Evolutionary conservation across 225 moss, liverwort and hornwort species (phyloP).

Genomic region (Physcomitrium patens): DNA sequence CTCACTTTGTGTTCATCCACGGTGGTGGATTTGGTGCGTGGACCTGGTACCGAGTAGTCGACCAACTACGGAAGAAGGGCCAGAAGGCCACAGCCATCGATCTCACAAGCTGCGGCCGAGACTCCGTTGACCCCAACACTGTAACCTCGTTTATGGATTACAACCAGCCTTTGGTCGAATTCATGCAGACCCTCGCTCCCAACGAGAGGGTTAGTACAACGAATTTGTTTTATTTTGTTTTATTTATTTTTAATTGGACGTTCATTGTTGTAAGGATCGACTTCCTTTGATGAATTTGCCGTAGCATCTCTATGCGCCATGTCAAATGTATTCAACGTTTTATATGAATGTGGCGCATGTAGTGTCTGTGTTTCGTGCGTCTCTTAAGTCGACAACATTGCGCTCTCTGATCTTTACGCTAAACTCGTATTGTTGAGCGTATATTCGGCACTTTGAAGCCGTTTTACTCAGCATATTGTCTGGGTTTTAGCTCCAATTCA

Average conservation of each 20-base stretch:
- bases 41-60: slow-evolving; percentile 28
- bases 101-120: slow-evolving; percentile 22
- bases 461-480: background rate
- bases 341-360: too few species aligned
- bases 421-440: too few species aligned
- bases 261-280: too few species aligned
- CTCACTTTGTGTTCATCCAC: slow-evolving; percentile 32
- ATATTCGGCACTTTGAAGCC: too few species aligned
- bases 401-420: too few species aligned
- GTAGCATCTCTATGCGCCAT: too few species aligned
- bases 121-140: slow-evolving; percentile 32
- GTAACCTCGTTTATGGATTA: slow-evolving; percentile 37
- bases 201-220: slow-evolving; percentile 8
- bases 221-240: background rate
- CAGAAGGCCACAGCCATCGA: slow-evolving; percentile 39
- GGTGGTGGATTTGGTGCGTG: slow-evolving; percentile 28
- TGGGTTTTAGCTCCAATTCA: too few species aligned
- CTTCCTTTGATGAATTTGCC: too few species aligned
- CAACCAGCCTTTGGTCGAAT: slow-evolving; percentile 31
- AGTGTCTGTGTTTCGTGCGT: too few species aligned
- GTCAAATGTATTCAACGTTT: too few species aligned
- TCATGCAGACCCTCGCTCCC: slow-evolving; percentile 21
- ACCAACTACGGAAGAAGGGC: slow-evolving; percentile 24
- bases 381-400: too few species aligned
- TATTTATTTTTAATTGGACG: background rate